These are phyloP conservation scores for Leccinellum rugosiceps DNA, from an alignment of 768 basidiomycete species.

Conservation along the genomic window DNA sequence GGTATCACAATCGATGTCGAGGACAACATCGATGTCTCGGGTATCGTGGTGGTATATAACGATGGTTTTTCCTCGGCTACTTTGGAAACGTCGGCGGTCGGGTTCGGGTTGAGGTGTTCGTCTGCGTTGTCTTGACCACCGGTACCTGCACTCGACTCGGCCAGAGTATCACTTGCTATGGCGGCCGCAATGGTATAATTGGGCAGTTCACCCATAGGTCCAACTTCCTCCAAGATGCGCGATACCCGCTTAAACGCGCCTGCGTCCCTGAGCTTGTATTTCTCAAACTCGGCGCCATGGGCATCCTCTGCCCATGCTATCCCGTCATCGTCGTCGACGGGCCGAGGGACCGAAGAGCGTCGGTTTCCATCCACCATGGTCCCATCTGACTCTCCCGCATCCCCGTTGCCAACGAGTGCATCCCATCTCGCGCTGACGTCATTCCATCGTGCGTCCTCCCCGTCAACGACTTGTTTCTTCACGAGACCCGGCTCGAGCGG, in stretches of 20 bases:
- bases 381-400: conserved; percentile 14
- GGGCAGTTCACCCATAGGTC: conserved; percentile 43
- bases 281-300: conserved; percentile 32
- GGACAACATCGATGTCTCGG: conserved; percentile 1
- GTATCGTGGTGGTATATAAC: background rate
- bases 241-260: conserved; percentile 18
- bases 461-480: conserved; percentile 36
- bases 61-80: conserved; percentile 5
- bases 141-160: background rate
- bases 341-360: background rate
- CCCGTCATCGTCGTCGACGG: conserved; percentile 31
- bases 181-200: conserved; percentile 23
- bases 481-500: conserved; percentile 56
- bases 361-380: background rate
- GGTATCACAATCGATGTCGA: conserved; percentile 9
- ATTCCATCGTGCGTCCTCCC: conserved; percentile 42
- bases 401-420: conserved; percentile 35
- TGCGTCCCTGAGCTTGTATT: conserved; percentile 18
- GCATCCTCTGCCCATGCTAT: conserved; percentile 54
- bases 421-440: conserved; percentile 58
- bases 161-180: background rate
- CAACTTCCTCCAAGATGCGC: conserved; percentile 35
- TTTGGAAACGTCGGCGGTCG: background rate
- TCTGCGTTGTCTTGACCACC: background rate
- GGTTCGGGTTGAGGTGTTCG: background rate